Evolutionary conservation across 2,329 filamentous ascomycete species (phyloP).

Genomic region (Xylariaceae sp.): DNA sequence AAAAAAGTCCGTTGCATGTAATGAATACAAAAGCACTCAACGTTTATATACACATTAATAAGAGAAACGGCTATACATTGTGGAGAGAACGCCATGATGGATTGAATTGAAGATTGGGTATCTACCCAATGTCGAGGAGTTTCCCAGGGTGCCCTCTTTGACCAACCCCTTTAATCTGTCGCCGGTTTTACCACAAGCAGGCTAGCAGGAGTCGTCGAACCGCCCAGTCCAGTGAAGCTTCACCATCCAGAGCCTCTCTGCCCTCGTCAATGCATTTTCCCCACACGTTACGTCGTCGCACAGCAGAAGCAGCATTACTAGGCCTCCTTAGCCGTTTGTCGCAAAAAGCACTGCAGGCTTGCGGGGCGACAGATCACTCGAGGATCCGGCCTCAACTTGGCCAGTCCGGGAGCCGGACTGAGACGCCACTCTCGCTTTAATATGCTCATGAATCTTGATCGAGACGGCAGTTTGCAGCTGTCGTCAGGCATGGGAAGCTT

Average conservation of each 20-base stretch:
- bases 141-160: slow-evolving; percentile 6
- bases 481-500: slow-evolving; percentile 20
- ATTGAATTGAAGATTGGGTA: slow-evolving; percentile 16
- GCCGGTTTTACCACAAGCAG: slow-evolving; percentile 25
- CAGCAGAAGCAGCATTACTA: slow-evolving; percentile 20
- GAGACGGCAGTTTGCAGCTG: slow-evolving; percentile 28
- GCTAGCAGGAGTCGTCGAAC: slow-evolving; percentile 20
- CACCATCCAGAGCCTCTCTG: slow-evolving; percentile 24
- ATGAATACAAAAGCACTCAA: slow-evolving; percentile 16
- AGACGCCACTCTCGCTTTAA: slow-evolving; percentile 21
- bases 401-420: slow-evolving; percentile 22
- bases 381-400: slow-evolving; percentile 24
- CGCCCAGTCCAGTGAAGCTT: slow-evolving; percentile 30
- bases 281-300: slow-evolving; percentile 26
- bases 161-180: slow-evolving; percentile 24
- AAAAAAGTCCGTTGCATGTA: slow-evolving; percentile 16
- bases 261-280: slow-evolving; percentile 29
- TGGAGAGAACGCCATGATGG: slow-evolving; percentile 10
- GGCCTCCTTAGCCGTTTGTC: slow-evolving; percentile 24
- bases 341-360: slow-evolving; percentile 25
- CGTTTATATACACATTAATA: slow-evolving; percentile 20
- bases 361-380: slow-evolving; percentile 24
- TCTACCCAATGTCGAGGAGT: slow-evolving; percentile 17
- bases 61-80: slow-evolving; percentile 25
- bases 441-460: slow-evolving; percentile 19